Percentiles rank a stretch among this genome's conserved stretches.
Conservation (phyloP, 2,329 filamentous ascomycete genomes). For the Diaporthe citri region DNA sequence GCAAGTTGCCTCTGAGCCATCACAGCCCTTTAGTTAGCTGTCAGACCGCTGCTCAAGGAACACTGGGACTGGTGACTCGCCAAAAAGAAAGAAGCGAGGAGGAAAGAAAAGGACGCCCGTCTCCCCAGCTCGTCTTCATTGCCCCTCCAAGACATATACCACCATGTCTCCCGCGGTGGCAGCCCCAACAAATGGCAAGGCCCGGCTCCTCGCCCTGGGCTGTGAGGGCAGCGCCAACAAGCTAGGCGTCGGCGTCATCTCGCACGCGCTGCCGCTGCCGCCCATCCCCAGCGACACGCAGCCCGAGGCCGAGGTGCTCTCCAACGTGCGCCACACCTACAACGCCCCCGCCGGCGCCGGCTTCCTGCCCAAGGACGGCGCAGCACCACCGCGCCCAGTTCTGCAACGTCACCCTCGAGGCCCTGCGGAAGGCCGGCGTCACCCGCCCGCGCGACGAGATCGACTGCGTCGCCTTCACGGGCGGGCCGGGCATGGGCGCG, state of each 20-base stretch:
- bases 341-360: slow-evolving; percentile 91
- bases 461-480: slow-evolving; percentile 95
- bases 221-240: slow-evolving; percentile 98
- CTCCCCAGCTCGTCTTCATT: too few species aligned
- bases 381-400: slow-evolving; percentile 91
- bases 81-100: neutral
- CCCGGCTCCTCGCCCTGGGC: slow-evolving; percentile 67
- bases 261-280: slow-evolving; percentile 68
- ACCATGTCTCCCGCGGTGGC: slow-evolving; percentile 30
- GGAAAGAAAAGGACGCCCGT: neutral
- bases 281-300: slow-evolving; percentile 19
- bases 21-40: neutral
- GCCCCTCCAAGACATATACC: neutral
- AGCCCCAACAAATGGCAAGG: slow-evolving; percentile 44
- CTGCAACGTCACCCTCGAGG: slow-evolving; percentile 81
- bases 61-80: neutral
- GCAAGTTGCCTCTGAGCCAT: neutral
- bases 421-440: slow-evolving; percentile 78
- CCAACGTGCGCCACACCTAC: slow-evolving; percentile 96
- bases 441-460: slow-evolving; percentile 70
- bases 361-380: slow-evolving; percentile 96
- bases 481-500: slow-evolving; percentile 96
- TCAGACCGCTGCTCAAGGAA: neutral
- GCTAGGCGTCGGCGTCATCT: slow-evolving; percentile 92
- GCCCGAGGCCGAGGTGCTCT: slow-evolving; percentile 77